phyloP scores from a whole-genome alignment of 2,329 filamentous ascomycete genomes.

The Microdochium bolleyi region DNA sequence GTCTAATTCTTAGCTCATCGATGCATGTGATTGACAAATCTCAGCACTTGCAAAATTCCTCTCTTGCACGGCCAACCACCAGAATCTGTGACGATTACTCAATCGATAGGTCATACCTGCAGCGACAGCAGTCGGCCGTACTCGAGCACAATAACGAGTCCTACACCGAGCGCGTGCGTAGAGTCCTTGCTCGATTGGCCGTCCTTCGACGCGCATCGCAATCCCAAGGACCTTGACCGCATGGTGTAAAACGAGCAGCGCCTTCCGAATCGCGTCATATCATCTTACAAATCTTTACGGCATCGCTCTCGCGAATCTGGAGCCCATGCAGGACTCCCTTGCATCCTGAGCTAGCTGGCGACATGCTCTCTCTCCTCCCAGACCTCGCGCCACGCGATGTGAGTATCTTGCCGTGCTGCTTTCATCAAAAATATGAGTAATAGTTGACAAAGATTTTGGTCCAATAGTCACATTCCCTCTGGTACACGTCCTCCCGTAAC shows the following conservation, averaged over 20 bases:
- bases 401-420: constrained; percentile 21
- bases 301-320: not conserved
- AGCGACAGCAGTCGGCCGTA: not conserved
- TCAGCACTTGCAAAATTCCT: not conserved
- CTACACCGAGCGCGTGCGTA: too few species aligned
- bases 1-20: not conserved
- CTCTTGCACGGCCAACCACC: not conserved
- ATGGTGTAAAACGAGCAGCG: too few species aligned
- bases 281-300: not conserved
- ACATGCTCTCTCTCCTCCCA: constrained; percentile 57
- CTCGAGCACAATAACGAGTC: too few species aligned
- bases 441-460: constrained; percentile 9
- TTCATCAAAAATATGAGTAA: not conserved
- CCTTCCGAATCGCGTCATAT: too few species aligned
- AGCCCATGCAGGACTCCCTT: not conserved
- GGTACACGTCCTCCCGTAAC: constrained; percentile 60
- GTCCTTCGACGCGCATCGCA: too few species aligned
- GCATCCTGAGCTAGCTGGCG: constrained; percentile 4
- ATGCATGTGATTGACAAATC: not conserved
- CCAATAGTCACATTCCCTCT: constrained; percentile 60
- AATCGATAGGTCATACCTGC: not conserved
- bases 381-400: constrained; percentile 65
- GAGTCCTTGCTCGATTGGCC: too few species aligned
- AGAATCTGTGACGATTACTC: not conserved
- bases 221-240: too few species aligned